Base-by-base conservation (phyloP, 306 rosid species). In the Calophaca sinica region DNA sequence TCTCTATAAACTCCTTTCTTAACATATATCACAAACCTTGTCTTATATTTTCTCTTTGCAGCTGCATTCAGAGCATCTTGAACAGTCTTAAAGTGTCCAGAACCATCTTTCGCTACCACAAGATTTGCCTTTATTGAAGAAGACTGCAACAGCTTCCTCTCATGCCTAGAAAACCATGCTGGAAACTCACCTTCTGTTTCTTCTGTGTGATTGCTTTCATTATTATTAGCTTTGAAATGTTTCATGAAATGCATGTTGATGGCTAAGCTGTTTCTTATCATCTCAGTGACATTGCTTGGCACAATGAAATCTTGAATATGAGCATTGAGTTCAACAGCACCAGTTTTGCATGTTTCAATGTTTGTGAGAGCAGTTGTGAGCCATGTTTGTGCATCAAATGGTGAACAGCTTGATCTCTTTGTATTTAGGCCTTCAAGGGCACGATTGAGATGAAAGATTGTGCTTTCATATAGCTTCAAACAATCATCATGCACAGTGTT, bases 41-140 rank as follows among this genome's bases (percentile, higher is more conserved):
- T 79, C 11, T 26, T 79, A 2, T 9, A 11, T 7, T 62, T 83
- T 72, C 97, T 88, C 75, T 61, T 91, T 35, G 86, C 93, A 0
- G 98, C 94, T 12, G 69, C 82, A 46, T 93, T 4, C 0, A 93
- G 26, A 1, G 97, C 98, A 0, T 81, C 91, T 84, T 94, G 98
- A 15, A 94, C 89, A 0, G 83, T 83, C 76, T 9, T 81, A 66
- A 73, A 93, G 48, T 84, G 45, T 32, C 98, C 98, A 0, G 96
- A 84, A 3, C 97, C 97, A 44, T 91, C 98, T 84, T 88, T 88
- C 1, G 97, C 98, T 58, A 94, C 98, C 72, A 94, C 91, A 31
- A 89, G 38, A 28, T 87, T 13, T 0, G 87, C 86, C 72, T 80
- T 89, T 28, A 91, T 45, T 0, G 57, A 1, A 3, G 73, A 12